A percentile compares a stretch with the other conserved stretches of the same genome.
These are phyloP conservation scores for Mytilinidion resinicola DNA, from an alignment of 495 filamentous ascomycete species.

Conservation along the genomic window DNA sequence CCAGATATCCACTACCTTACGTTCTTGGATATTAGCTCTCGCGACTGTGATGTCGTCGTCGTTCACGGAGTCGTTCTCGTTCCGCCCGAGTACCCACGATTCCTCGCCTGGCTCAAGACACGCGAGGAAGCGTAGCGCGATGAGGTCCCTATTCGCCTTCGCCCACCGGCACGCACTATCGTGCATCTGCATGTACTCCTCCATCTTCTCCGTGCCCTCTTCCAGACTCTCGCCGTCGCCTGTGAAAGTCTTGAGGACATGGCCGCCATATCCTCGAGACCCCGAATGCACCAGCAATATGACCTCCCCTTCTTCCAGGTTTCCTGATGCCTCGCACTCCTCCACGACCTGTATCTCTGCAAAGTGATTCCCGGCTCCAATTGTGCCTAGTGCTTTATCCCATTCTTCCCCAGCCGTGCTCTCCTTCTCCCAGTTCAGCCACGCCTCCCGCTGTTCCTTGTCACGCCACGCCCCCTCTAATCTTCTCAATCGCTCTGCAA, in stretches of 20 bases:
- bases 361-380: constrained; percentile 39
- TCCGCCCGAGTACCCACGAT: constrained; percentile 23
- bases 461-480: constrained; percentile 36
- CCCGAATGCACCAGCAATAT: constrained; percentile 41
- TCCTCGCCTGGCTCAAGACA: constrained; percentile 32
- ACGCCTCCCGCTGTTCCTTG: constrained; percentile 26
- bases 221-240: constrained; percentile 21
- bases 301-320: constrained; percentile 29
- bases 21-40: constrained; percentile 19
- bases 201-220: constrained; percentile 18
- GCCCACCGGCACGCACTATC: constrained; percentile 37
- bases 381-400: constrained; percentile 36
- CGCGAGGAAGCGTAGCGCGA: constrained; percentile 36
- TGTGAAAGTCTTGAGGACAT: constrained; percentile 33
- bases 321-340: not conserved
- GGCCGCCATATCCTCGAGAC: constrained; percentile 38
- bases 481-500: constrained; percentile 36
- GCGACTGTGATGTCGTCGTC: constrained; percentile 6
- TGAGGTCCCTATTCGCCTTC: constrained; percentile 35
- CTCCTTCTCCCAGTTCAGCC: constrained; percentile 25
- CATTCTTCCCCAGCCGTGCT: constrained; percentile 27
- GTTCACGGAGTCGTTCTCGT: not conserved
- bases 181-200: constrained; percentile 33
- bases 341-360: constrained; percentile 25
- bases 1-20: constrained; percentile 37